Base-by-base conservation (phyloP, 2,329 filamentous ascomycete species). In the Aureobasidium sp. region DNA sequence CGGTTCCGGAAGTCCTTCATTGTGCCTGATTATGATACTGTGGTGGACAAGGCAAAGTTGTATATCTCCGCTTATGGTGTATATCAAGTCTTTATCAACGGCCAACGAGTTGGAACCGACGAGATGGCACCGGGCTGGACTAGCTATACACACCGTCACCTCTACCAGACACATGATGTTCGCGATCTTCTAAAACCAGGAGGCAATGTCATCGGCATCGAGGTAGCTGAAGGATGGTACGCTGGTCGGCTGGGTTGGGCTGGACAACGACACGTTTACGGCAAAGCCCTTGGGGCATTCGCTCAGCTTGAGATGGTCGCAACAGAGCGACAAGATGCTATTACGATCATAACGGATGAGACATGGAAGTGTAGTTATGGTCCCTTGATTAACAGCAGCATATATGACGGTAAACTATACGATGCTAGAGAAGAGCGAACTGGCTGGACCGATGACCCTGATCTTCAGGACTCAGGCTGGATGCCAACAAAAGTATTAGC, bases 141-240 rank as follows among this genome's bases (percentile, higher is more conserved):
- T 47, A 76, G 76, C 3, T 85, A 84, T 64, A 70, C 76, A 0
- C 69, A 78, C 50, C 74, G 81, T 0, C 75, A 79, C n/a, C 71
- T 75, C 1, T 85, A 84, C 63, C 76, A 84, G 61, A 79, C 77
- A 0, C 81, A 79, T 60, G 80, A 85, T 63, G 77, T 84, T 1
- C 77, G 75, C 0, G 63, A 71, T 0, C 70, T 79, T 0, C 61
- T 83, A 1, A 62, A 59, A 3, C 32, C 62, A 10, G 68, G 67
- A 1, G 47, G 65, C 0, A 82, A 82, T 65, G 70, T 69, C 0
- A 68, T 81, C 37, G 76, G 72, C 0, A 71, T 75, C 3, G 72
- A 74, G 14, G 72, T 81, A 27, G 79, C 72, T 2, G 79, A 81
- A 64, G 80, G 81, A 1, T 83, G 81, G 81, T 82, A 73, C 48